phyloP scores from a whole-genome alignment of 208 protist genomes.

The Trypanosoma brucei region DNA sequence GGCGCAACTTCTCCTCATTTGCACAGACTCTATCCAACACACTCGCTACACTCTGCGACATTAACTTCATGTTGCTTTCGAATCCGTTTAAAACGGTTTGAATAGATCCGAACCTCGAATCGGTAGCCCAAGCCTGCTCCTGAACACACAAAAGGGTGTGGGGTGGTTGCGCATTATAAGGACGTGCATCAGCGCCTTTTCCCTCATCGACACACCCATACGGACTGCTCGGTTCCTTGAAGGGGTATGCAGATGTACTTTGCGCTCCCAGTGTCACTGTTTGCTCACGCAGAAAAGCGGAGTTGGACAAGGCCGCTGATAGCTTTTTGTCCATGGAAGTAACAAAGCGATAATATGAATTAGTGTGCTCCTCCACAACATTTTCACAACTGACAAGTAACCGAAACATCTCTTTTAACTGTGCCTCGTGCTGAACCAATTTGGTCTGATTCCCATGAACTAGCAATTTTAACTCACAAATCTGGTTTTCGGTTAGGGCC shows the following conservation, averaged over 20 bases:
- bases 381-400: conserved; percentile 1
- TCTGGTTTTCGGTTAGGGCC: neutral
- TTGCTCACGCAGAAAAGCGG: conserved; percentile 6
- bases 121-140: too few relatives aligned
- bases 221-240: neutral
- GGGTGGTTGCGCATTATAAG: neutral
- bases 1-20: neutral
- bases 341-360: conserved; percentile 11
- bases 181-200: neutral
- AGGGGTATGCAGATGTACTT: neutral
- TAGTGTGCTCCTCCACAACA: conserved; percentile 11
- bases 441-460: neutral
- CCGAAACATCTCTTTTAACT: conserved; percentile 8
- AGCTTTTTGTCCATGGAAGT: conserved; percentile 13
- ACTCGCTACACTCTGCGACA: neutral
- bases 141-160: neutral
- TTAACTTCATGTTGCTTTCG: neutral
- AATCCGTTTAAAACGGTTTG: neutral
- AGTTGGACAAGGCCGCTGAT: conserved; percentile 11
- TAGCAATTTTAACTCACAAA: conserved; percentile 7
- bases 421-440: neutral
- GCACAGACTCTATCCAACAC: neutral
- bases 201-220: neutral
- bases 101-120: neutral
- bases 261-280: conserved; percentile 3